Conservation (phyloP, 2,329 filamentous ascomycete species). For the Fusarium lyarnte region DNA sequence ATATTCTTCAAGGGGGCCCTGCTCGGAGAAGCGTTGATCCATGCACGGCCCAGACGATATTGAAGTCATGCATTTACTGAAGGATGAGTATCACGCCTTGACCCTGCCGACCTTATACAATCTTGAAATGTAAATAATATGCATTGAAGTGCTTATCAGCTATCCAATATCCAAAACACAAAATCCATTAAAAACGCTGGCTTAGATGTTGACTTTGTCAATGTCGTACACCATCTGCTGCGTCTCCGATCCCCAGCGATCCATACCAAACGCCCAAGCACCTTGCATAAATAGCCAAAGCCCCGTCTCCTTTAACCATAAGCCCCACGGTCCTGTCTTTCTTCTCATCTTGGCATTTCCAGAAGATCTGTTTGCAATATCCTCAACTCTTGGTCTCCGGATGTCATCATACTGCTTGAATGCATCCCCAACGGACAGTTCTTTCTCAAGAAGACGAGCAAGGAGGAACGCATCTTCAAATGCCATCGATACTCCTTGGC, state of each 20-base stretch:
- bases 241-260: neutral
- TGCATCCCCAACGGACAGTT: neutral
- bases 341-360: neutral
- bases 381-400: neutral
- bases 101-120: fast-evolving
- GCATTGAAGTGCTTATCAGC: fast-evolving
- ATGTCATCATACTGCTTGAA: neutral
- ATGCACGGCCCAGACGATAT: neutral
- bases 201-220: neutral
- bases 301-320: neutral
- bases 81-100: neutral
- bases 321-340: neutral
- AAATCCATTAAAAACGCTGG: fast-evolving
- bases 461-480: neutral
- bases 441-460: neutral
- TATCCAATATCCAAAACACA: neutral
- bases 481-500: neutral
- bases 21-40: constrained; percentile 11
- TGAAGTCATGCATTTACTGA: neutral
- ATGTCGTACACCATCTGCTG: constrained; percentile 5
- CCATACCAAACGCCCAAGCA: neutral
- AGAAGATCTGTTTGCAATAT: neutral
- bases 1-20: neutral
- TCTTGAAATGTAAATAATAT: no score
- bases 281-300: neutral